A percentile compares a stretch with the other conserved stretches of the same genome.
Conservation (phyloP, 2,329 filamentous ascomycete genomes). For the Arthrobotrys pseudoclavata region DNA sequence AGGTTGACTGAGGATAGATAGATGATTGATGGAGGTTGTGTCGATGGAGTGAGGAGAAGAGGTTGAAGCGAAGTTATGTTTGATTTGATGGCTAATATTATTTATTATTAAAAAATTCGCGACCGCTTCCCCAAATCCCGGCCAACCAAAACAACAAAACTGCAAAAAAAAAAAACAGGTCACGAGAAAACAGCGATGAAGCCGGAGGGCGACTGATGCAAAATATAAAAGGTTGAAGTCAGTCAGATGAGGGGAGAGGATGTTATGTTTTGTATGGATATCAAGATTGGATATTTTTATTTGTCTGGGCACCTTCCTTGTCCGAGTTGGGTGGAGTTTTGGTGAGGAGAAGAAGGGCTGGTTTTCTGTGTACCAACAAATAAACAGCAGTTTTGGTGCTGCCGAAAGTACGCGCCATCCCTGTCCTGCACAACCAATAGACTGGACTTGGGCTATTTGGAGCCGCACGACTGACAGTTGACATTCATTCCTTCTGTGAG, state of each 20-base stretch:
- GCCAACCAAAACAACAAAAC: slow-evolving; percentile 21
- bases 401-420: slow-evolving; percentile 49
- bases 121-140: slow-evolving; percentile 1
- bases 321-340: background rate
- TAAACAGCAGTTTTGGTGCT: slow-evolving; percentile 56
- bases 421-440: slow-evolving; percentile 52
- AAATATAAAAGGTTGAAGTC: slow-evolving; percentile 1
- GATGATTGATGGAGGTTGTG: background rate
- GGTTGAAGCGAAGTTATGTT: background rate
- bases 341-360: background rate
- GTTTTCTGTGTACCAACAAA: slow-evolving; percentile 54
- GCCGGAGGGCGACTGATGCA: slow-evolving; percentile 2
- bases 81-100: background rate
- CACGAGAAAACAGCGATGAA: background rate
- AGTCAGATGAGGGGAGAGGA: slow-evolving; percentile 38
- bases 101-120: slow-evolving; percentile 14
- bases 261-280: slow-evolving; percentile 24
- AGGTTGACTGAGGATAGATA: background rate
- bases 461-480: slow-evolving; percentile 13
- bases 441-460: background rate
- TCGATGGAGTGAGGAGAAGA: slow-evolving; percentile 16
- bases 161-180: background rate
- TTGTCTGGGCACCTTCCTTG: slow-evolving; percentile 38
- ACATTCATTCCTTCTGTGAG: slow-evolving; percentile 4
- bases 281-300: slow-evolving; percentile 23